Base-by-base conservation (phyloP, 2,329 filamentous ascomycete genomes). In the Alternaria sp. region DNA sequence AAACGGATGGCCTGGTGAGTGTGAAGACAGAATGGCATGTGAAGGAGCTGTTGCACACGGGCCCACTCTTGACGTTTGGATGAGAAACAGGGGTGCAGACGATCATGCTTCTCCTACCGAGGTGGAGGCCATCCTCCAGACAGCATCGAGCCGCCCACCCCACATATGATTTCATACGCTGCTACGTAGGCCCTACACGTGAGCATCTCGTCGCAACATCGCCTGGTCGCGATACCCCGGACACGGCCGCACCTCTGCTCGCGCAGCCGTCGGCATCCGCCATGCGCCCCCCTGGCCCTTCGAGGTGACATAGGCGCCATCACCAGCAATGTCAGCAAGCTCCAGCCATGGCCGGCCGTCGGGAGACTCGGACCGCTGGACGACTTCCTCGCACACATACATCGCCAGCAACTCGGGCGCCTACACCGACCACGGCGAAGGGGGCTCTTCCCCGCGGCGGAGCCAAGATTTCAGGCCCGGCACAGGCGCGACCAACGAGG, bases 291-390 rank as follows among this genome's bases (percentile, higher is more conserved):
- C 71, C 64, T 68, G 68, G 61, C 61, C 69, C 58, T 58, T 62
- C 57, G 54, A 71, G 70, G 73, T 74, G 72, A 71, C 63, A 62
- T 55, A 62, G 69, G 61, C 65, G 59, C 44, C 64, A 50, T 50
- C 61, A 26, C 64, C 55, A 56, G 57, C 70, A 44, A 79, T 79
- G 77, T 75, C 76, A 52, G 67, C 64, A 8, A 73, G 75, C 61
- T 73, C 77, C 32, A 79, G 74, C 69, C 69, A 77, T 50, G 73
- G 74, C 62, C 77, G 73, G 55, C 74, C 63, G 32, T 79, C 77
- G 45, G 59, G 69, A n/a, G 76, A 76, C 47, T 77, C 77, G 17
- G 73, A 74, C 49, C 75, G 74, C 13, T 79, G 77, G 40, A 67
- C 58, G 12, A 59, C 69, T 12, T 79, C 78, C 15, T 80, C 77